phyloP scores from a whole-genome alignment of 305 asterid species.

The Fraxinus velutina region DNA sequence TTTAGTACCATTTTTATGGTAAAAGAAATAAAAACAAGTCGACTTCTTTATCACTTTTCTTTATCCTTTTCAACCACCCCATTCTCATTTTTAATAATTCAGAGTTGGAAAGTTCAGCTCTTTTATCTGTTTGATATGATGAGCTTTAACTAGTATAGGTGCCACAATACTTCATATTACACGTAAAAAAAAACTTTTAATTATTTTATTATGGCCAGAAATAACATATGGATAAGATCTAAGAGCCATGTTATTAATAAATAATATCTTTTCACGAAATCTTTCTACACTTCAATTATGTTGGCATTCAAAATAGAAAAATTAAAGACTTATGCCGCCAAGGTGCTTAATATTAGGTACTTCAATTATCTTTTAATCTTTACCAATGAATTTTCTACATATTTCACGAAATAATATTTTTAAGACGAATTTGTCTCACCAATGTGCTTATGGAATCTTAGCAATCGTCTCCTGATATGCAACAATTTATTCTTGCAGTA shows the following conservation, averaged over 20 bases:
- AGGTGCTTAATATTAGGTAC: too few species aligned
- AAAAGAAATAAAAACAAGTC: background rate
- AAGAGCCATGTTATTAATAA: background rate
- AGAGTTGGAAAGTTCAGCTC: background rate
- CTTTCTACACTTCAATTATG: too few species aligned
- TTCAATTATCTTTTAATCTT: too few species aligned
- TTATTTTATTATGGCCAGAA: background rate
- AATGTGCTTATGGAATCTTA: too few species aligned
- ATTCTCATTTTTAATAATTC: background rate
- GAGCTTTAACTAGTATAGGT: background rate
- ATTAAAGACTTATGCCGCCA: too few species aligned
- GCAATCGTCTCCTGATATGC: too few species aligned
- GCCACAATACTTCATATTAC: background rate
- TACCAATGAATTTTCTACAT: too few species aligned
- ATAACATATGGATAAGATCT: background rate
- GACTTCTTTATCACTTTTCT: background rate
- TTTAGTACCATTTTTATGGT: background rate
- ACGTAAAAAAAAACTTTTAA: background rate
- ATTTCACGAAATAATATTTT: too few species aligned
- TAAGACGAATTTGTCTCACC: too few species aligned
- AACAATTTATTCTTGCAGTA: too few species aligned
- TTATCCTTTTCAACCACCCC: background rate
- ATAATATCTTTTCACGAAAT: too few species aligned
- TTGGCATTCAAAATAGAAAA: too few species aligned
- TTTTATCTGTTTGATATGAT: background rate